Percentiles rank a stretch among this genome's conserved stretches.
phyloP scores from a whole-genome alignment of 2,329 filamentous ascomycete genomes.

The Pseudopyricularia javanii region DNA sequence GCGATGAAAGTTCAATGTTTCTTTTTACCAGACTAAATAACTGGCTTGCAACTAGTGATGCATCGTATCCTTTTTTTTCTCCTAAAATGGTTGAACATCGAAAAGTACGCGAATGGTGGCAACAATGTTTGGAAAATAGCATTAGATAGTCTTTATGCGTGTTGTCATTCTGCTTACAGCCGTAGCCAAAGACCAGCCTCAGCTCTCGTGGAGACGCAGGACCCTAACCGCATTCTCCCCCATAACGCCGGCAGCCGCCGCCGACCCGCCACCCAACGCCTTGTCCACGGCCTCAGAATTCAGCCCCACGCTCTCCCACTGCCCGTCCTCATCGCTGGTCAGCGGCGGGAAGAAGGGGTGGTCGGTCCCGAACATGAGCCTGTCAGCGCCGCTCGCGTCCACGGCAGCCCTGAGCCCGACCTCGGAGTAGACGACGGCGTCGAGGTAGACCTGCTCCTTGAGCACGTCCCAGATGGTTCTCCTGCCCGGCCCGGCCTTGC shows the following conservation, averaged over 20 bases:
- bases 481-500: constrained; percentile 33
- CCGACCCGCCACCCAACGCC: constrained; percentile 7
- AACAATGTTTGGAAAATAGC: no score
- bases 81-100: no score
- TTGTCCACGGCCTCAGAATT: constrained; percentile 33
- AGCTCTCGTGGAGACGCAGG: constrained; percentile 5
- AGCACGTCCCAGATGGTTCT: constrained; percentile 44
- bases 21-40: no score
- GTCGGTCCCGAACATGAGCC: constrained; percentile 71
- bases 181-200: no score
- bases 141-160: no score
- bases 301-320: constrained; percentile 56
- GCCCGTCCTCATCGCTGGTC: constrained; percentile 43
- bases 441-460: constrained; percentile 68
- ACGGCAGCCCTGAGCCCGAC: constrained; percentile 61
- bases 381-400: constrained; percentile 45
- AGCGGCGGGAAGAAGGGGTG: constrained; percentile 79
- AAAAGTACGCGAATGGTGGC: no score
- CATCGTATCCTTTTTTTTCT: no score
- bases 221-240: constrained; percentile 10
- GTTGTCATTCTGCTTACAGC: no score
- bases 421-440: constrained; percentile 74
- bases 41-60: no score
- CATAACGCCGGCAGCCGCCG: constrained; percentile 7
- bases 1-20: no score